Evolutionary conservation across 2,329 filamentous ascomycete genomes (phyloP).

Genomic region (Beauveria brongniartii): DNA sequence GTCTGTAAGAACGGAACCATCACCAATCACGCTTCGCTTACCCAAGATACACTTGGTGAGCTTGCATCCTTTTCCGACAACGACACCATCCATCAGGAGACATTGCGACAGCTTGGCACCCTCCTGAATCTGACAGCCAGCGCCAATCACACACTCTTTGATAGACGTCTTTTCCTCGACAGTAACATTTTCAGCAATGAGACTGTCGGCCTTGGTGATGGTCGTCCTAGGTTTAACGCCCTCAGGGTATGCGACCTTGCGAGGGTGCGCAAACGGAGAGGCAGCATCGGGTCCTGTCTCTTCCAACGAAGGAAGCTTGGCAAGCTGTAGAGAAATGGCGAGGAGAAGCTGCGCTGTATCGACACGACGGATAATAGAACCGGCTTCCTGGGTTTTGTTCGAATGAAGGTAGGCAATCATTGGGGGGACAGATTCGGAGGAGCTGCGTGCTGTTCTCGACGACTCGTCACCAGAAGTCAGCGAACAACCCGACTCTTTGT

Average conservation of each 20-base stretch:
- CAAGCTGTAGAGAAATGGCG: conserved; percentile 73
- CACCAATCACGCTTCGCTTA: conserved; percentile 72
- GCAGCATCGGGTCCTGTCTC: conserved; percentile 48
- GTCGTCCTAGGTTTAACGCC: conserved; percentile 74
- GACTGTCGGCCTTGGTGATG: conserved; percentile 71
- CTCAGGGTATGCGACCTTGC: conserved; percentile 76
- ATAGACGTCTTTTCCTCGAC: conserved; percentile 86
- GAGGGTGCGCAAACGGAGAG: conserved; percentile 68
- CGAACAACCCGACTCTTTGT: neutral
- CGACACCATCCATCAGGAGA: conserved; percentile 84
- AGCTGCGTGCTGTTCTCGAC: conserved; percentile 1
- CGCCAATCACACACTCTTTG: conserved; percentile 83
- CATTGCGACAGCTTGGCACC: conserved; percentile 85
- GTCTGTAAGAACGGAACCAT: conserved; percentile 69
- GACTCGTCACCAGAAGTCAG: neutral
- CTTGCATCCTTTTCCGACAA: conserved; percentile 75
- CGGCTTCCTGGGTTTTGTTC: conserved; percentile 31
- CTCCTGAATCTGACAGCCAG: conserved; percentile 76
- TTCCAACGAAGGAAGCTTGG: conserved; percentile 68
- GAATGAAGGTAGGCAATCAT: conserved; percentile 79
- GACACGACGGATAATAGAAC: conserved; percentile 73
- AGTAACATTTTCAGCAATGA: conserved; percentile 82
- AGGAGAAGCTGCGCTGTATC: conserved; percentile 80
- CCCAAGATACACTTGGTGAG: conserved; percentile 84
- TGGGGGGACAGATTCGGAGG: conserved; percentile 47